A percentile compares a stretch with the other conserved stretches of the same genome.
phyloP scores from a whole-genome alignment of 345 rosid genomes.

The Salix viminalis region DNA sequence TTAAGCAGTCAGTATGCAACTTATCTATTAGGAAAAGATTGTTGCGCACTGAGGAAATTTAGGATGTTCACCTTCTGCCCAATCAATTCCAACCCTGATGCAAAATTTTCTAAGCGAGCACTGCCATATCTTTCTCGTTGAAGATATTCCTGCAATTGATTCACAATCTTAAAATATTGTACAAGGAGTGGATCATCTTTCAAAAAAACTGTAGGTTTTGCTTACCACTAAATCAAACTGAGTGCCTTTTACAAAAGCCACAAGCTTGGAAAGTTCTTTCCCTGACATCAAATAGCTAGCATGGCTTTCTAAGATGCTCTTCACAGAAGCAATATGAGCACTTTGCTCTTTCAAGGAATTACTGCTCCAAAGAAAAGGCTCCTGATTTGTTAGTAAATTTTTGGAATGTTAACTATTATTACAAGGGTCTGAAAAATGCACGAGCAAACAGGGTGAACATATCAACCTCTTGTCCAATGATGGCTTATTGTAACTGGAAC shows the following conservation, averaged over 20 bases:
- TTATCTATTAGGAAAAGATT: background rate
- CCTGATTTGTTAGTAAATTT: constrained; percentile 4
- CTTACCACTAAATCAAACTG: constrained; percentile 98
- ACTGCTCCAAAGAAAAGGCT: constrained; percentile 36
- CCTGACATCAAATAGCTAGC: constrained; percentile 97
- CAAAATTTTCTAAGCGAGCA: constrained; percentile 88
- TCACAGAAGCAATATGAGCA: constrained; percentile 84
- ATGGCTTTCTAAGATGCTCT: constrained; percentile 86
- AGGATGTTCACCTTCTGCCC: constrained; percentile 59
- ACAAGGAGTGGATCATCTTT: background rate
- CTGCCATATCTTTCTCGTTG: constrained; percentile 83
- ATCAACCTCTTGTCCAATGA: constrained; percentile 71
- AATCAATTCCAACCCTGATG: constrained; percentile 85
- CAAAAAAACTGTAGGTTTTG: constrained; percentile 7
- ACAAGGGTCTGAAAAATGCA: constrained; percentile 1
- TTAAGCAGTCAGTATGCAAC: background rate
- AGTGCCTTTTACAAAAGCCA: constrained; percentile 97
- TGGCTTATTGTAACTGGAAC: constrained; percentile 67
- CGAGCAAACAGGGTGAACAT: constrained; percentile 3
- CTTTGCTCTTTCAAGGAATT: constrained; percentile 77
- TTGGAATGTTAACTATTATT: background rate
- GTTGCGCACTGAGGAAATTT: background rate
- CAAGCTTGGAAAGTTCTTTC: constrained; percentile 96
- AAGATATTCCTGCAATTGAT: constrained; percentile 72
- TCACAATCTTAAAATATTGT: constrained; percentile 1